Evolutionary conservation across 805 yeast species (phyloP).

Genomic region (Candida ascalaphidarum): DNA sequence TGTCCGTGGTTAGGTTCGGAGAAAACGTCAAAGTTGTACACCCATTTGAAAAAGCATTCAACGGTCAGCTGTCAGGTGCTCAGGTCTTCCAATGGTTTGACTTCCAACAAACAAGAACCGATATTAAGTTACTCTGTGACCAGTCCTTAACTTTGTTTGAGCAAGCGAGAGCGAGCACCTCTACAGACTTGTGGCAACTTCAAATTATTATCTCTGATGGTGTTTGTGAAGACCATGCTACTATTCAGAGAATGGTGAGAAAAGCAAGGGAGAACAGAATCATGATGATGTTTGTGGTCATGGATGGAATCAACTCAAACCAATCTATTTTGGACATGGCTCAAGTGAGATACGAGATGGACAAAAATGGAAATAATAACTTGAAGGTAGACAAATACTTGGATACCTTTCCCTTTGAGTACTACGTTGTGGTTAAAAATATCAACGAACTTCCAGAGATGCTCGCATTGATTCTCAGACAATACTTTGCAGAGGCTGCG

Average conservation of each 20-base stretch:
- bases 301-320: constrained; percentile 78
- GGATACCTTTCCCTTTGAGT: constrained; percentile 94
- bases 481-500: constrained; percentile 70
- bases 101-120: constrained; percentile 82
- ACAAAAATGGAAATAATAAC: constrained; percentile 56
- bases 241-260: constrained; percentile 75
- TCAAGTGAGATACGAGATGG: constrained; percentile 78
- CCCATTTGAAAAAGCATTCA: constrained; percentile 81
- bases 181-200: constrained; percentile 79
- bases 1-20: constrained; percentile 87
- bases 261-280: constrained; percentile 86
- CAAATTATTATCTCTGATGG: constrained; percentile 94
- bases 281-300: constrained; percentile 90
- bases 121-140: constrained; percentile 64
- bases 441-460: constrained; percentile 87
- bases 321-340: constrained; percentile 92
- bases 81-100: constrained; percentile 80
- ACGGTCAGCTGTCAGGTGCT: constrained; percentile 69
- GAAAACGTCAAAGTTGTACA: constrained; percentile 77
- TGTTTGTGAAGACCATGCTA: constrained; percentile 90
- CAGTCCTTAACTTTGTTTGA: constrained; percentile 69
- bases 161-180: constrained; percentile 39
- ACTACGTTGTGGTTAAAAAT: constrained; percentile 86
- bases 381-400: constrained; percentile 77
- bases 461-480: constrained; percentile 82